phyloP scores from a whole-genome alignment of 352 stramenopile genomes.

The Chrysophaeum taylorii region DNA sequence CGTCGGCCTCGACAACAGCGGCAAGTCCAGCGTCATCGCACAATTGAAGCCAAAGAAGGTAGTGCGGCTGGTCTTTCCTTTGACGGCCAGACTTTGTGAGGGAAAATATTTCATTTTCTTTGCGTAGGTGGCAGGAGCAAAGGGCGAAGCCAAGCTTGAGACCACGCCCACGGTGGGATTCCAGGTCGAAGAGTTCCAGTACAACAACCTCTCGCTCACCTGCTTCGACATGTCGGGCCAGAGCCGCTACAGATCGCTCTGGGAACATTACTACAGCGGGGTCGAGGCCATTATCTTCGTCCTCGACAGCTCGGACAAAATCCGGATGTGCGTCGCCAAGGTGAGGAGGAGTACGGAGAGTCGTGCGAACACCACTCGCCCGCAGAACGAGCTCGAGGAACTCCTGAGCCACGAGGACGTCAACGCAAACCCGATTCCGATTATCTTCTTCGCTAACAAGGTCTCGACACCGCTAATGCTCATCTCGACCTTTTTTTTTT shows the following conservation, averaged over 20 bases:
- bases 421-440: slow-evolving; percentile 53
- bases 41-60: slow-evolving; percentile 66
- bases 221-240: slow-evolving; percentile 73
- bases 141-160: slow-evolving; percentile 40
- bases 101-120: too few relatives aligned
- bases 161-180: slow-evolving; percentile 71
- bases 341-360: too few relatives aligned
- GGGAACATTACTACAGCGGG: slow-evolving; percentile 69
- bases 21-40: slow-evolving; percentile 73
- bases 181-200: slow-evolving; percentile 65
- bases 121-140: neutral
- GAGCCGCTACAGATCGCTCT: slow-evolving; percentile 61
- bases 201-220: slow-evolving; percentile 66
- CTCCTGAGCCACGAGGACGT: slow-evolving; percentile 63
- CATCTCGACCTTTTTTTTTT: too few relatives aligned
- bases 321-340: slow-evolving; percentile 67
- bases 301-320: slow-evolving; percentile 61
- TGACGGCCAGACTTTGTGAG: neutral
- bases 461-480: too few relatives aligned
- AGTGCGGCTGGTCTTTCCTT: neutral
- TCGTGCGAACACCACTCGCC: too few relatives aligned
- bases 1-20: slow-evolving; percentile 67
- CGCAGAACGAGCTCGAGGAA: slow-evolving; percentile 66
- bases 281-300: slow-evolving; percentile 69
- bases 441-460: slow-evolving; percentile 74